Evolutionary conservation across 2,329 filamentous ascomycete genomes (phyloP), one percentile per base, ranked within the genome.

Genomic region (Diplodia sapinea): DNA sequence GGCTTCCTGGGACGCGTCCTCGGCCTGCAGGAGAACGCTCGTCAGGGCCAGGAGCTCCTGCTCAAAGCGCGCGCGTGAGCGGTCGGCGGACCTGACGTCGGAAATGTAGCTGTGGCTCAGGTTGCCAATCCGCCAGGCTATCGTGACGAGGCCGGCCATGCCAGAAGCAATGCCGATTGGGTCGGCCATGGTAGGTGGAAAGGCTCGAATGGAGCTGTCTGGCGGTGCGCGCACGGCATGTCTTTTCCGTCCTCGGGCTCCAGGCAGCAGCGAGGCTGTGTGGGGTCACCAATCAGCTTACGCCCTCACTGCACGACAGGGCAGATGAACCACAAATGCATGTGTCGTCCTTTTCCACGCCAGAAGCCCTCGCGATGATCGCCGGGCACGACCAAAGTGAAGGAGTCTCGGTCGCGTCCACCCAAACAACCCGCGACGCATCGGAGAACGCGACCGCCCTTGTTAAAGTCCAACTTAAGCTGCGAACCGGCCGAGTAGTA

Each of bases 81-180:
- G 50, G 12, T 54, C 26, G 9, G 50, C 50, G 4, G 23, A 20
- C 26, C 17, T 54, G 50, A 31, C 50, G 17, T 54, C 50, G 8
- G 50, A 54, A 13, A 54, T 23, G 50, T 54, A 54, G 50, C 50
- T 54, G 50, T 54, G 50, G 26, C 50, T 54, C 50, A 33, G 26
- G 20, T 31, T 54, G 13, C 11, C 50, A 23, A 31, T 54, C 23
- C 33, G 13, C 50, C 50, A 54, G 50, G 50, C 50, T 9, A 54
- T 3, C 2, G 50, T 15, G 6, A 54, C 50, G 13, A 26, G 50
- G 13, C 20, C 50, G 9, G 50, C 50, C 4, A 54, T 23, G 50
- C 50, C 50, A 11, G 50, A 54, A 15, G 50, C 50, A 15, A 54
- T 31, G 50, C 26, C 23, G 13, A 54, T 15, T 7, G 50, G 50